Evolutionary conservation across 2,329 filamentous ascomycete species (phyloP).

Genomic region (Sporothrix euskadiensis): DNA sequence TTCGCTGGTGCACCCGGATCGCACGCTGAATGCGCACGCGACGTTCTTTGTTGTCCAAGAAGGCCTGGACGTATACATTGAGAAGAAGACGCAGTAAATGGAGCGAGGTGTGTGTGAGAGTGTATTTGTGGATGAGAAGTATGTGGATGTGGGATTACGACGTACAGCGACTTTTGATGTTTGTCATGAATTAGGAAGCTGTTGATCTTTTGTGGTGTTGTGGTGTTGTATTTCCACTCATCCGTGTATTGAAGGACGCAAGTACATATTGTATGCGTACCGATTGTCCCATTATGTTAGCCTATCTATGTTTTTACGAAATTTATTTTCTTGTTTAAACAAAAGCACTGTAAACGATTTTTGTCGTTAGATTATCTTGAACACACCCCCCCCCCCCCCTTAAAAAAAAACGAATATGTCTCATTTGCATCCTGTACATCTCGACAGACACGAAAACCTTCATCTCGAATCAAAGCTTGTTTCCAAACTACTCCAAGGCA

Average conservation of each 20-base stretch:
- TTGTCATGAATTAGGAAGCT: neutral
- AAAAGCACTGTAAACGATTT: too few relatives aligned
- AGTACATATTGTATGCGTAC: neutral
- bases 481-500: neutral
- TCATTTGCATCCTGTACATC: too few relatives aligned
- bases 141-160: neutral
- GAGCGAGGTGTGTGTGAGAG: too few relatives aligned
- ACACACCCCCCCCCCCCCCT: too few relatives aligned
- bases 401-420: neutral
- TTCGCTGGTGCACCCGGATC: constrained; percentile 52
- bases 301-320: neutral
- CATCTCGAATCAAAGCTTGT: neutral
- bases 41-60: constrained; percentile 63
- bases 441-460: too few relatives aligned
- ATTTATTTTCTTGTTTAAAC: neutral
- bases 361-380: too few relatives aligned
- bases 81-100: constrained; percentile 36
- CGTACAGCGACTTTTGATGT: neutral
- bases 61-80: constrained; percentile 55
- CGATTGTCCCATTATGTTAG: neutral
- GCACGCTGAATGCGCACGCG: constrained; percentile 54
- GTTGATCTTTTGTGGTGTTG: neutral
- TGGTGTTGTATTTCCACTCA: neutral
- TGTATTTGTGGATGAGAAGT: neutral
- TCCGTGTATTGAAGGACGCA: neutral